Evolutionary conservation across 139 green algal genomes (phyloP), one percentile per base, ranked within the genome.

Genomic region (Edaphochlamys debaryana): DNA sequence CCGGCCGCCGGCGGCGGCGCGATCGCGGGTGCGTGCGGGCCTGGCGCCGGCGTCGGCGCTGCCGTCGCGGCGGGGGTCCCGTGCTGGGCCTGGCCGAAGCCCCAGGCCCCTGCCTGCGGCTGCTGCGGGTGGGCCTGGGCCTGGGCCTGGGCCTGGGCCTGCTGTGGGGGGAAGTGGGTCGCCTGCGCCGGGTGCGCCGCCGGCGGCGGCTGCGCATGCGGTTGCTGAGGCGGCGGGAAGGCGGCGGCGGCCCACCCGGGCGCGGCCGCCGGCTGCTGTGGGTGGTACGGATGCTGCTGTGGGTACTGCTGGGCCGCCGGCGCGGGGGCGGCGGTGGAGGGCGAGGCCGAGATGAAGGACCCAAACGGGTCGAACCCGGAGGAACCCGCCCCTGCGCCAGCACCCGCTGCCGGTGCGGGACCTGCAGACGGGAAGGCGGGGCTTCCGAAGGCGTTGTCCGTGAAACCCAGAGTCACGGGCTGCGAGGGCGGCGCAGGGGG

Each of bases 301-400:
- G n/a, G n/a, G n/a, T n/a, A n/a, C n/a, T n/a, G n/a, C n/a, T n/a
- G 62, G 62, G 62, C 30, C 23, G 62, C 62, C 11, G 62, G 23
- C 11, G 29, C 7, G 6, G 62, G 23, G n/a, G 70, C 48, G 48
- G 52, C 7, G 4, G 56, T 27, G 56, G 56, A 5, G 22, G 56
- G 22, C 25, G 11, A n/a, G 56, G 15, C 56, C 9, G 11, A 13
- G 22, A 80, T 41, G 56, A 60, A 80, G 27, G 73, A 56, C 4
- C 73, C 73, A 29, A 80, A 80, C 4, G 73, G 73, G 27, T 80
- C 73, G 20, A 80, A 80, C 2, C 36, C 69, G 4, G 48, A 4
- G 32, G 70, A 30, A 45, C 11, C 48, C 0, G 50, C 19, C 0
- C 45, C 72, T 17, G 52, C 29, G 30, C n/a, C 52, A 17, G 72